These are phyloP conservation scores for Hirschfeldia incana DNA, from an alignment of 345 rosid species.

Conservation along the genomic window DNA sequence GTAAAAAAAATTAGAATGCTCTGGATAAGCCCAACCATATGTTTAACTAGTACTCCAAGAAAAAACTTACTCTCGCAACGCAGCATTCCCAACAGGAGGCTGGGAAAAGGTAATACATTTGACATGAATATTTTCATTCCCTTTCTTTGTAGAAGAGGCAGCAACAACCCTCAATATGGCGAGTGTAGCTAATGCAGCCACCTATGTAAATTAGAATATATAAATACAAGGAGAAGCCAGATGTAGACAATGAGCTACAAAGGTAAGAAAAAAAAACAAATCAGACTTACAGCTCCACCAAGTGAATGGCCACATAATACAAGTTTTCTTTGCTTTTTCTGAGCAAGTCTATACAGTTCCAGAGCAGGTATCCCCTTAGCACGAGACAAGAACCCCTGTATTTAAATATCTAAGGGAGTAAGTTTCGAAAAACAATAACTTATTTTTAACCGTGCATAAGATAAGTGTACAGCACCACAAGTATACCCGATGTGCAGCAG, in stretches of 20 bases:
- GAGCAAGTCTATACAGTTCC: conserved; percentile 93
- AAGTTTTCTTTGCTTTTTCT: conserved; percentile 88
- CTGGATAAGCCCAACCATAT: conserved; percentile 9
- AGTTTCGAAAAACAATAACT: not conserved
- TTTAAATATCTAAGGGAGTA: conserved; percentile 3
- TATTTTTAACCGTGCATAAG: not conserved
- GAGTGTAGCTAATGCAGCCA: conserved; percentile 94
- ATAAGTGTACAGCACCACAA: conserved; percentile 11
- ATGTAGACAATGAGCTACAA: conserved; percentile 9
- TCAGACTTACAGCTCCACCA: conserved; percentile 92
- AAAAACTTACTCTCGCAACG: conserved; percentile 75
- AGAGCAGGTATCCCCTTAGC: conserved; percentile 98
- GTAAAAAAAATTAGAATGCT: not conserved
- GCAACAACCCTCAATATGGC: conserved; percentile 92
- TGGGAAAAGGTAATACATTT: conserved; percentile 96
- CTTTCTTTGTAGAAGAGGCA: conserved; percentile 75
- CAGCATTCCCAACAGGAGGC: conserved; percentile 96
- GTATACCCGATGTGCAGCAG: conserved; percentile 95
- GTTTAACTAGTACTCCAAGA: not conserved
- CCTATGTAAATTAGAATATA: conserved; percentile 47
- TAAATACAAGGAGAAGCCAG: no score
- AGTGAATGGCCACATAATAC: conserved; percentile 97
- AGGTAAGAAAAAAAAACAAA: not conserved
- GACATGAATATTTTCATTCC: conserved; percentile 62
- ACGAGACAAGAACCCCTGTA: conserved; percentile 93